These are phyloP conservation scores for Peronospora belbahrii DNA, from an alignment of 352 stramenopile genomes.

Conservation along the genomic window DNA sequence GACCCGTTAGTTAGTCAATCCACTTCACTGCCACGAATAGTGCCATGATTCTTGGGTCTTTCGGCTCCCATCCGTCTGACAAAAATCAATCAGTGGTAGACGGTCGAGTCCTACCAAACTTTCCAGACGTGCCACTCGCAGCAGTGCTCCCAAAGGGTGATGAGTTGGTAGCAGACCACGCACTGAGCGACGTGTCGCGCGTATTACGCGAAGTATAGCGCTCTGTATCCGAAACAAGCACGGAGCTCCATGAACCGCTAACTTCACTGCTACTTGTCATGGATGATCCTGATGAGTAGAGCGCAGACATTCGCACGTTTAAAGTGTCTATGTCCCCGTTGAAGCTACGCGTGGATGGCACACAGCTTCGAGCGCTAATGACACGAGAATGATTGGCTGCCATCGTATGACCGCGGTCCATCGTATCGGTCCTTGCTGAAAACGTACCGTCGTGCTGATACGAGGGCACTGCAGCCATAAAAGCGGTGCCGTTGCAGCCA, in stretches of 20 bases:
- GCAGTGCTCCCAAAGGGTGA: constrained; percentile 34
- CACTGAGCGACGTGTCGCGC: constrained; percentile 62
- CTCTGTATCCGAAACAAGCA: constrained; percentile 58
- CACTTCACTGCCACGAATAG: too few species aligned
- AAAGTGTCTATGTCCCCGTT: constrained; percentile 9
- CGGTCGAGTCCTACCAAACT: constrained; percentile 12
- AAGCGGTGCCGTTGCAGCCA: constrained; percentile 20
- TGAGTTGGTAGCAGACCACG: constrained; percentile 32
- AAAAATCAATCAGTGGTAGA: constrained; percentile 19
- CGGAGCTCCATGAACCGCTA: constrained; percentile 69
- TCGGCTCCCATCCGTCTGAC: constrained; percentile 5
- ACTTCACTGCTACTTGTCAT: constrained; percentile 36
- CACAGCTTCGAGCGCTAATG: constrained; percentile 9
- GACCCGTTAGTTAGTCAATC: too few species aligned
- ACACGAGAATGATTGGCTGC: constrained; percentile 8
- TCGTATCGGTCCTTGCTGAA: constrained; percentile 17
- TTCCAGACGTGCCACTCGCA: constrained; percentile 7
- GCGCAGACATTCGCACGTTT: constrained; percentile 18
- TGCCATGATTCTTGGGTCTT: too few species aligned
- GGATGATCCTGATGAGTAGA: constrained; percentile 39
- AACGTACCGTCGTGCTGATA: constrained; percentile 14
- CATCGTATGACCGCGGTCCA: constrained; percentile 11
- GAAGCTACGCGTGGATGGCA: constrained; percentile 13
- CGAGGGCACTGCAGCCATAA: constrained; percentile 16
- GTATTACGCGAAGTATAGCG: constrained; percentile 43